A percentile compares a stretch with the other conserved stretches of the same genome.
phyloP scores from a whole-genome alignment of 345 rosid genomes.

The Carallia brachiata region DNA sequence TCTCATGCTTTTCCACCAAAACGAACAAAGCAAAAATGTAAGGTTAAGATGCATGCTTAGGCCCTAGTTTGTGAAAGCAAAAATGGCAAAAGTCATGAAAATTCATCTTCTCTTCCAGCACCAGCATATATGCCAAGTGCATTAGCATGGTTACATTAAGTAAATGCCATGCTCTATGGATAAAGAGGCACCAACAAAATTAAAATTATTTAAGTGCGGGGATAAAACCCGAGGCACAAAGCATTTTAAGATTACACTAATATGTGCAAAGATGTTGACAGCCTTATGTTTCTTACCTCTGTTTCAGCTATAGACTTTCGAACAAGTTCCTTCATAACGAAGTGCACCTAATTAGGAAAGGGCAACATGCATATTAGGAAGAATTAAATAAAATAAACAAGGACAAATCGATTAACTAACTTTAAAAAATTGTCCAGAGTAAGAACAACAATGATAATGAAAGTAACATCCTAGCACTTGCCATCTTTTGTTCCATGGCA shows the following conservation, averaged over 20 bases:
- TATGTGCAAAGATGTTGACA: slow-evolving; percentile 1
- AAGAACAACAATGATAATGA: not conserved
- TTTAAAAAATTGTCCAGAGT: not conserved
- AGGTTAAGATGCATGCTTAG: too few relatives aligned
- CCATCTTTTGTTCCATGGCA: not conserved
- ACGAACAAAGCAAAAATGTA: too few relatives aligned
- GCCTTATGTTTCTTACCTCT: slow-evolving; percentile 53
- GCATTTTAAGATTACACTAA: not conserved
- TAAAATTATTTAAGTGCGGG: not conserved
- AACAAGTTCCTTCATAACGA: slow-evolving; percentile 92
- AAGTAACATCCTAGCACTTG: not conserved
- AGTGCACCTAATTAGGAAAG: slow-evolving; percentile 62
- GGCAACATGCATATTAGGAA: not conserved
- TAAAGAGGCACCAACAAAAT: not conserved
- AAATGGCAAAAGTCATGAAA: not conserved
- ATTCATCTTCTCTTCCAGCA: not conserved
- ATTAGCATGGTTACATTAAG: too few relatives aligned
- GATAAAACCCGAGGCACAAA: not conserved
- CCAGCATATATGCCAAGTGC: not conserved
- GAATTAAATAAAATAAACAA: not conserved
- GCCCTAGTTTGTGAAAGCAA: too few relatives aligned
- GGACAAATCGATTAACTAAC: not conserved
- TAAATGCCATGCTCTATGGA: too few relatives aligned
- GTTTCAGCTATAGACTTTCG: slow-evolving; percentile 91
- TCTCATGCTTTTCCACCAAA: too few relatives aligned